Base-by-base conservation (phyloP, 2,329 filamentous ascomycete genomes). In the Fusarium continuum region DNA sequence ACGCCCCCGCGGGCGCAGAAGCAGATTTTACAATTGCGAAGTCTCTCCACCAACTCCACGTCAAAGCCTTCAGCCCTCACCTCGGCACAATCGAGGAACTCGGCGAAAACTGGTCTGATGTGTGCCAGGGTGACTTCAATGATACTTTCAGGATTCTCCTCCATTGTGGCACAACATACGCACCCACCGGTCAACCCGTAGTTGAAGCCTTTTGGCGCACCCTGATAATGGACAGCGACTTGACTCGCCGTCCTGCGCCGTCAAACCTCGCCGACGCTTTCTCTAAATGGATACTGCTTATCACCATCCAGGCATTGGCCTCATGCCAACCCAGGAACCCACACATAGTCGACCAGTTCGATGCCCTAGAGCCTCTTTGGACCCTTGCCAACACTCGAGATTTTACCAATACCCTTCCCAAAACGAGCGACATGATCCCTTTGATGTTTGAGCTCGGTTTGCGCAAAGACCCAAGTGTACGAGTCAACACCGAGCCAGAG, bases 141-240 rank as follows among this genome's bases (percentile, higher is more conserved):
- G 41, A 50, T n/a, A 60, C 48, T 41, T 57, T 64, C 39, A 61
- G 45, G 29, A 63, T 68, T 1, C 63, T 70, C 16, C 61, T 68
- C 6, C 61, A 71, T 38, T 68, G 61, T 11, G 68, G 64, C n/a
- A 16, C 34, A 2, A 61, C 53, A 2, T 72, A 72, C 36, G 7
- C 41, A 1, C 52, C 51, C 20, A 70, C 67, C 1, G 25, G 56
- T 8, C 62, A 72, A 25, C 68, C 66, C 48, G 64, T 70, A 10
- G 65, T 70, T 22, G 69, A 72, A 19, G 68, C 67, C 19, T 69
- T 72, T 49, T 72, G 67, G 63, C 63, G 70, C 13, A 70, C 69
- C 3, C 62, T 72, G 40, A 68, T 72, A 36, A 64, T 63, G 49
- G 70, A 71, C 36, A 56, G 56, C 13, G 59, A 72, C 61, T 45